Conservation (phyloP, 257 asterid species). For the Cynanchum wilfordii region DNA sequence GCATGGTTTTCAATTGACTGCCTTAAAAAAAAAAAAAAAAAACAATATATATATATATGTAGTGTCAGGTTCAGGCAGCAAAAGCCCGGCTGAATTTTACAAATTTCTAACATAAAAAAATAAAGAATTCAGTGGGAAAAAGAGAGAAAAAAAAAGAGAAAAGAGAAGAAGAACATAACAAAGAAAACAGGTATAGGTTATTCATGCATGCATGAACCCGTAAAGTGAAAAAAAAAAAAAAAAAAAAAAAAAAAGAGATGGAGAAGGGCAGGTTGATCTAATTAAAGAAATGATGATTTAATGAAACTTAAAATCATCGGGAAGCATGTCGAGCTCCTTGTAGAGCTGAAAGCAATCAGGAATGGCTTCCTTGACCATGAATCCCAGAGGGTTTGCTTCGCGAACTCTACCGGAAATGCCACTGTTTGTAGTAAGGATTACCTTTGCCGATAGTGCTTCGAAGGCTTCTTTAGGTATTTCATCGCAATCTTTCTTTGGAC, state of each 20-base stretch:
- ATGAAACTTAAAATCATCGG: background rate
- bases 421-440: constrained; percentile 31
- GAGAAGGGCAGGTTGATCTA: too few relatives aligned
- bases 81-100: background rate
- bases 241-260: too few relatives aligned
- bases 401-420: constrained; percentile 36
- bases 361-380: constrained; percentile 28
- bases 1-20: background rate
- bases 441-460: constrained; percentile 15
- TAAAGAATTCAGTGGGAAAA: too few relatives aligned
- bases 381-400: constrained; percentile 48
- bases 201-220: too few relatives aligned
- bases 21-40: background rate
- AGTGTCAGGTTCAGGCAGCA: background rate
- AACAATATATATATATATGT: background rate
- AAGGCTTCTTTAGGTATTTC: constrained; percentile 24
- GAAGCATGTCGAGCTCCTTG: constrained; percentile 25
- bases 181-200: background rate
- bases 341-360: constrained; percentile 33
- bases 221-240: too few relatives aligned
- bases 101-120: too few relatives aligned
- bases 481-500: constrained; percentile 35
- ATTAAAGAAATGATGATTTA: too few relatives aligned
- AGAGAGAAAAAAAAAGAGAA: background rate
- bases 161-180: background rate